A percentile compares a stretch with the other conserved stretches of the same genome.
Evolutionary conservation across 2,329 filamentous ascomycete genomes (phyloP).

Genomic region (Lasiodiplodia hormozganensis): DNA sequence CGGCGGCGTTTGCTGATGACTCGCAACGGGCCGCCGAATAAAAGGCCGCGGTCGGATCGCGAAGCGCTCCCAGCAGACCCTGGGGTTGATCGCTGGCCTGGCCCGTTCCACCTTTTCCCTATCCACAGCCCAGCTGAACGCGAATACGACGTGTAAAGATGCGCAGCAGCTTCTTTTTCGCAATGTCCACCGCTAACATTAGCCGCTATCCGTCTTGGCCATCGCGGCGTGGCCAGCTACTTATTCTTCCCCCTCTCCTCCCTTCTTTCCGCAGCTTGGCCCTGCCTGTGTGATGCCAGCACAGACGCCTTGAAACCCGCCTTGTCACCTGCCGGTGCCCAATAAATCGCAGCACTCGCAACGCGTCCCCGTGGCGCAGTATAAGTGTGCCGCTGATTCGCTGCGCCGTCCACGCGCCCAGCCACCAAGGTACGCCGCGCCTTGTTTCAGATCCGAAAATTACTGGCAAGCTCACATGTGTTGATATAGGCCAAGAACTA

Average conservation of each 20-base stretch:
- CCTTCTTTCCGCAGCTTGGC: slow-evolving; percentile 10
- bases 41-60: neutral
- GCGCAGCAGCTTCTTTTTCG: neutral
- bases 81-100: slow-evolving; percentile 8
- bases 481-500: slow-evolving; percentile 12
- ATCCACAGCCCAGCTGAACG: neutral
- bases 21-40: neutral
- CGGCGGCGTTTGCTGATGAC: neutral
- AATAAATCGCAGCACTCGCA: neutral
- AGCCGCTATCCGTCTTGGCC: slow-evolving; percentile 18
- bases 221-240: neutral
- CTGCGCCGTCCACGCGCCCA: neutral
- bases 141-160: slow-evolving; percentile 9
- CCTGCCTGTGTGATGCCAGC: slow-evolving; percentile 4
- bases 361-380: slow-evolving; percentile 14
- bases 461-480: slow-evolving; percentile 4
- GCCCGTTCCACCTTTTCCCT: neutral
- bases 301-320: neutral
- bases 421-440: slow-evolving; percentile 10
- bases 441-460: slow-evolving; percentile 7
- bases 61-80: neutral
- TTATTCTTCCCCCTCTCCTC: neutral
- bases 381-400: neutral
- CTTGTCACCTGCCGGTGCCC: neutral
- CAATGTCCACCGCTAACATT: neutral